phyloP scores from a whole-genome alignment of 106 monocot genomes.

The Dioscorea zingiberensis region DNA sequence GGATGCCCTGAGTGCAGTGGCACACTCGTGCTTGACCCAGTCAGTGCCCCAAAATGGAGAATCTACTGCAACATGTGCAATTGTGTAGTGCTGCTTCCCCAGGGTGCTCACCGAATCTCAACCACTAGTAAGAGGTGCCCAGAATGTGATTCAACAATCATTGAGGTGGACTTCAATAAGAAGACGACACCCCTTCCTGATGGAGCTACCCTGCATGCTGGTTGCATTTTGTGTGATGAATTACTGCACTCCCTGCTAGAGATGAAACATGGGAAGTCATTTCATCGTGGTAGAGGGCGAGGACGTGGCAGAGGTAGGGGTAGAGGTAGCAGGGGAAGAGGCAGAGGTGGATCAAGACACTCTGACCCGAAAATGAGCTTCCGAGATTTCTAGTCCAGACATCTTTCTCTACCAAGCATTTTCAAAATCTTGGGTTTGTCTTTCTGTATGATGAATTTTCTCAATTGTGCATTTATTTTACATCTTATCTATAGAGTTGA shows the following conservation, averaged over 20 bases:
- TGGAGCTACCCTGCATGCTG: constrained; percentile 67
- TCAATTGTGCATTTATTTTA: no score
- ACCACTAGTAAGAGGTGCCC: constrained; percentile 60
- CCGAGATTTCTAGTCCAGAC: constrained; percentile 60
- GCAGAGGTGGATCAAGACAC: constrained; percentile 35
- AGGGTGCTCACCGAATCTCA: constrained; percentile 76
- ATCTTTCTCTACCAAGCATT: no score
- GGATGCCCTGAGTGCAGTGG: constrained; percentile 92
- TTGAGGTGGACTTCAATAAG: constrained; percentile 96
- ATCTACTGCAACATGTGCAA: constrained; percentile 84
- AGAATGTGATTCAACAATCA: constrained; percentile 67
- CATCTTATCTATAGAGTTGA: no score
- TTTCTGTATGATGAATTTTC: no score
- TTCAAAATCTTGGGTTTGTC: no score
- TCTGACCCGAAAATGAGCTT: constrained; percentile 96
- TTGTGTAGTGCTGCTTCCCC: constrained; percentile 76
- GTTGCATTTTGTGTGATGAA: constrained; percentile 92
- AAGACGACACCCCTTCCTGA: constrained; percentile 65
- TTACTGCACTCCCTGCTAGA: constrained; percentile 79
- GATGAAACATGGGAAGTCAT: constrained; percentile 81
- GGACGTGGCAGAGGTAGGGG: constrained; percentile 57
- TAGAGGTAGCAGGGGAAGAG: constrained; percentile 35
- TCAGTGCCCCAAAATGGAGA: constrained; percentile 91
- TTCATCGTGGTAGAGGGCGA: constrained; percentile 47
- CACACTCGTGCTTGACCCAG: constrained; percentile 81